These are phyloP conservation scores for Starmerella apicola DNA, from an alignment of 805 yeast species.

Conservation along the genomic window DNA sequence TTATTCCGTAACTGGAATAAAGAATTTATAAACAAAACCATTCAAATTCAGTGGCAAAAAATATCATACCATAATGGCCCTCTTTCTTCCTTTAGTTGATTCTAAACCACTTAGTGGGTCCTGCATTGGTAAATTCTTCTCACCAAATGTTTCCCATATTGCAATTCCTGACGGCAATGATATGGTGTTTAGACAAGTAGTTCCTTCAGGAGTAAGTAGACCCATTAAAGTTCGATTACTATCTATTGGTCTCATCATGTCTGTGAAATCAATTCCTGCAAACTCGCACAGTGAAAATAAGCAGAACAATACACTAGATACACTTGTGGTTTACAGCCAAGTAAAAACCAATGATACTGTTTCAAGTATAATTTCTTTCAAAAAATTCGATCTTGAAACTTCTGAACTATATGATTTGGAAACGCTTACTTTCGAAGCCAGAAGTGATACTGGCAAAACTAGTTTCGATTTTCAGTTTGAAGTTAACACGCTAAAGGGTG, in stretches of 20 bases:
- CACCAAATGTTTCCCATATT: background rate
- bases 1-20: too few species aligned
- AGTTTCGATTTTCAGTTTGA: too few species aligned
- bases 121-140: constrained; percentile 8
- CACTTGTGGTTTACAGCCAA: too few species aligned
- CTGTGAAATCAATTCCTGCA: background rate
- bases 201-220: background rate
- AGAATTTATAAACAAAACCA: too few species aligned
- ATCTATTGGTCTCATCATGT: background rate
- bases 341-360: too few species aligned
- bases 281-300: too few species aligned
- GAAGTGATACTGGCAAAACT: too few species aligned
- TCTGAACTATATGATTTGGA: background rate
- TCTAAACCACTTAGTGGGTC: background rate
- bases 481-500: too few species aligned
- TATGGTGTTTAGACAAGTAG: constrained; percentile 2
- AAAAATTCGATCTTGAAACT: background rate
- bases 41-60: too few species aligned
- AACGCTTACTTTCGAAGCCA: too few species aligned
- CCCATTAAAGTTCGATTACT: background rate
- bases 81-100: constrained; percentile 1
- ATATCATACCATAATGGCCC: too few species aligned
- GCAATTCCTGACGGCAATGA: constrained; percentile 6
- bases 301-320: too few species aligned
- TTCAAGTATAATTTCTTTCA: background rate